Percentiles rank a stretch among this genome's conserved stretches.
phyloP scores from a whole-genome alignment of 2,329 filamentous ascomycete genomes.

The Botrytis fragariae region DNA sequence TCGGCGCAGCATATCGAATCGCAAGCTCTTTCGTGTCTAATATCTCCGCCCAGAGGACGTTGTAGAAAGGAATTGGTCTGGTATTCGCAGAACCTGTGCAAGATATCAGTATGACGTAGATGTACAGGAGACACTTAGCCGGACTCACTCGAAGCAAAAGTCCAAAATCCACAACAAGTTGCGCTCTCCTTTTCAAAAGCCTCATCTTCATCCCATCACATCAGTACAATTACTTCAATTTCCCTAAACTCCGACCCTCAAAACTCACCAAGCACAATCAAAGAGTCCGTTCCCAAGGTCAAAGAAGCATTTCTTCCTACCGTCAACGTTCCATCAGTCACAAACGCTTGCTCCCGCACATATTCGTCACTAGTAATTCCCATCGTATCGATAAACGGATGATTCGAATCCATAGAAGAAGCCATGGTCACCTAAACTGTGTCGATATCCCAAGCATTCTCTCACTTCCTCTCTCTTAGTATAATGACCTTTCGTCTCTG shows the following conservation, averaged over 20 bases:
- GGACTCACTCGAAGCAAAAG: conserved; percentile 43
- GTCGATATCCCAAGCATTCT: conserved; percentile 15
- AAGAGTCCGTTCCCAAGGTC: conserved; percentile 57
- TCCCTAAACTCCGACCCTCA: not conserved
- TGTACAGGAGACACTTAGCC: not conserved
- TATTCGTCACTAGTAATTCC: conserved; percentile 36
- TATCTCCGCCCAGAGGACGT: conserved; percentile 78
- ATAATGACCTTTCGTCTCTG: not conserved
- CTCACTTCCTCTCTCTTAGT: not conserved
- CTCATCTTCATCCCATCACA: conserved; percentile 46
- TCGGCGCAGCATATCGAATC: conserved; percentile 68
- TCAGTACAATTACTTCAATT: not conserved
- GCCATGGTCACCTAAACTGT: conserved; percentile 3
- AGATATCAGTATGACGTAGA: conserved; percentile 15
- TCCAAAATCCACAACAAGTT: conserved; percentile 56
- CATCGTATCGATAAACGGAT: conserved; percentile 41
- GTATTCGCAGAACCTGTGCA: conserved; percentile 35
- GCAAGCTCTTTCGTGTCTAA: conserved; percentile 54
- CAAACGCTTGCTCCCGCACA: conserved; percentile 38
- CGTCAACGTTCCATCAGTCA: conserved; percentile 47
- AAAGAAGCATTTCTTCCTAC: conserved; percentile 59
- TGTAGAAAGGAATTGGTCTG: conserved; percentile 70
- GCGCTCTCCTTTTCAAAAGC: conserved; percentile 47
- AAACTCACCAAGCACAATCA: conserved; percentile 55
- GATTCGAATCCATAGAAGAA: conserved; percentile 20